phyloP scores from a whole-genome alignment of 768 basidiomycete genomes.

The Russula foetens region DNA sequence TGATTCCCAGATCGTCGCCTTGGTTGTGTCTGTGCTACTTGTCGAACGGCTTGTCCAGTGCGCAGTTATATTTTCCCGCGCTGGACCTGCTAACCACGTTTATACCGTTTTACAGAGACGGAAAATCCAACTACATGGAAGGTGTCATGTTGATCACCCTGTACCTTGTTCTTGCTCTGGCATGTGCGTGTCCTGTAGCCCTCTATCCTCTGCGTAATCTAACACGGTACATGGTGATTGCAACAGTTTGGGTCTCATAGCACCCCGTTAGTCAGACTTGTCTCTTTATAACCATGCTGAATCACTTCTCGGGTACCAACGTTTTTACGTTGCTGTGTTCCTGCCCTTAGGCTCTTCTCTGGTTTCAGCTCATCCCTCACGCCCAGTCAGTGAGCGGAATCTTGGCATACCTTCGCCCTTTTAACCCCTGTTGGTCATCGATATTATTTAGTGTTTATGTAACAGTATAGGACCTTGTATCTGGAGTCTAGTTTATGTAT shows the following conservation, averaged over 20 bases:
- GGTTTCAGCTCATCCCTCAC: too few relatives aligned
- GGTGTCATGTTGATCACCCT: conserved; percentile 70
- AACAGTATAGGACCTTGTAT: too few relatives aligned
- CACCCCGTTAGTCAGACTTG: neutral
- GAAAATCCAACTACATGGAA: conserved; percentile 89
- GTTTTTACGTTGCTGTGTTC: too few relatives aligned
- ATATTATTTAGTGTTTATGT: too few relatives aligned
- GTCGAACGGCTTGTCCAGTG: conserved; percentile 77
- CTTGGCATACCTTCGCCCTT: too few relatives aligned
- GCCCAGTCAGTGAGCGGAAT: too few relatives aligned
- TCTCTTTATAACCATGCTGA: too few relatives aligned
- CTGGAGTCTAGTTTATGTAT: too few relatives aligned
- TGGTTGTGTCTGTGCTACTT: conserved; percentile 84
- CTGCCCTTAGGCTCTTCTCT: too few relatives aligned
- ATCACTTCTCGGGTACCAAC: too few relatives aligned
- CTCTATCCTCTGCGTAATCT: neutral
- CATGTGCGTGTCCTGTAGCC: conserved; percentile 43
- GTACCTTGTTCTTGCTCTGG: conserved; percentile 74
- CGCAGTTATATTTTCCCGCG: conserved; percentile 23
- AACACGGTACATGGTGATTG: neutral
- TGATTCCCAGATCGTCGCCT: conserved; percentile 53
- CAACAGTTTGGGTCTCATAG: conserved; percentile 40
- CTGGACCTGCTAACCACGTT: neutral
- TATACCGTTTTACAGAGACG: conserved; percentile 40
- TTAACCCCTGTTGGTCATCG: too few relatives aligned